Base-by-base conservation (phyloP, 306 rosid genomes). In the Pachyrhizus erosus region DNA sequence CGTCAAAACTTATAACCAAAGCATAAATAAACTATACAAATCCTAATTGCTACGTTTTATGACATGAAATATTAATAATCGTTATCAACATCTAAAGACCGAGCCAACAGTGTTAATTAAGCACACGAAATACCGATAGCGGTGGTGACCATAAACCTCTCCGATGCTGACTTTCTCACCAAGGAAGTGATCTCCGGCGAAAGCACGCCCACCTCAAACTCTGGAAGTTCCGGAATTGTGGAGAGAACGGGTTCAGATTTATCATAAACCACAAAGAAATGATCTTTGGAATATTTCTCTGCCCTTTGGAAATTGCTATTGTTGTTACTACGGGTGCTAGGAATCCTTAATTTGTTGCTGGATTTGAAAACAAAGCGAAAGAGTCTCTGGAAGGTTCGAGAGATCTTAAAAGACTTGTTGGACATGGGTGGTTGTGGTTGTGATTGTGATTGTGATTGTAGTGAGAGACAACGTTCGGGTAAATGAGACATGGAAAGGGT, bases 401-500 rank as follows among this genome's bases (percentile, higher is more conserved):
- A 89, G 76, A 94, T 68, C 81, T 86, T 94, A 58, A 85, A 91
- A 6, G 92, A 66, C 34, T 87, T 86, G 23, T 34, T 20, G 77
- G 61, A 2, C 49, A 0, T 1, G 52, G 57, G 17, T 17, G 48
- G 27, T 29, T 11, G 77, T 5, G 31, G 24, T 21, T 31, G 4
- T 0, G 55, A 48, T 15, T n/a, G 88, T 1, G 57, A 66, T 0
- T 71, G 72, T 0, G 64, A 72, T 33, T 83, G 88, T 2, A 29
- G 62, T 0, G 34, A 75, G 14, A 70, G 82, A 40, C 76, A 73
- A 40, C 87, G 90, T 29, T 85, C 73, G 0, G 91, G 24, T 5
- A 92, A 60, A 48, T 87, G 98, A 33, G 98, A 91, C 97, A 96
- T 96, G 80, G 98, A 93, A 75, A 89, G 45, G 40, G 91, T 88